Conservation (phyloP, 2,329 filamentous ascomycete genomes). For the Falciphora oryzae region DNA sequence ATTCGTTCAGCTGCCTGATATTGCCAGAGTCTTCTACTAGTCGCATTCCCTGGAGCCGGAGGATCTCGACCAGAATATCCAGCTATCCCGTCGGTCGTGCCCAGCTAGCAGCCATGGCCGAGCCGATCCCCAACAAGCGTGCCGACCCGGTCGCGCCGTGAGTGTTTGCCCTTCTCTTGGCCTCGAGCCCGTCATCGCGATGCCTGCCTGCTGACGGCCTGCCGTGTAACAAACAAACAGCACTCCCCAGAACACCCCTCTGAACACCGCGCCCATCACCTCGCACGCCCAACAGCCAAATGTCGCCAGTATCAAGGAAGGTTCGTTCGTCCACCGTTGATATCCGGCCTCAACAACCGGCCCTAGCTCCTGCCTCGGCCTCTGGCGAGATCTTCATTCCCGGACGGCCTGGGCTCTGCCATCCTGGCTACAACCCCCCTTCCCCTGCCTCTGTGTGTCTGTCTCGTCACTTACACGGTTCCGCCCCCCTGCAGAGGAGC, state of each 20-base stretch:
- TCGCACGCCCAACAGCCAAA: conserved; percentile 95
- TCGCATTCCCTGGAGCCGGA: neutral
- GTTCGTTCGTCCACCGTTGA: conserved; percentile 45
- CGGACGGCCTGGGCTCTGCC: neutral
- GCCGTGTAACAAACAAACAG: neutral
- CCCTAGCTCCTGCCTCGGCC: neutral
- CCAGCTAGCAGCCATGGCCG: conserved; percentile 40
- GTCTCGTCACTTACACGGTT: conserved; percentile 18
- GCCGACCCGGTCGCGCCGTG: conserved; percentile 54
- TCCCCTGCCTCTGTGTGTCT: neutral
- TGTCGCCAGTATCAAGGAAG: conserved; percentile 94
- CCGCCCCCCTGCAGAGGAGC: conserved; percentile 61
- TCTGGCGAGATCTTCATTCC: neutral
- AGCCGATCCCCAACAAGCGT: conserved; percentile 60
- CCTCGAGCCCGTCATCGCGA: conserved; percentile 9
- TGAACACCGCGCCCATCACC: conserved; percentile 92
- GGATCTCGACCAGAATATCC: neutral
- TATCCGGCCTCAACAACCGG: neutral
- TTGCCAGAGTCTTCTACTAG: neutral
- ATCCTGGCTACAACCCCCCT: neutral
- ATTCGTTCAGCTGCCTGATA: neutral
- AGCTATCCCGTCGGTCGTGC: neutral
- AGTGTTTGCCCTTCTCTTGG: conserved; percentile 27
- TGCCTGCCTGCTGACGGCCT: neutral
- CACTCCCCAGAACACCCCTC: conserved; percentile 96